Conservation (phyloP, 2,329 filamentous ascomycete genomes). For the Diaporthe nobilis region DNA sequence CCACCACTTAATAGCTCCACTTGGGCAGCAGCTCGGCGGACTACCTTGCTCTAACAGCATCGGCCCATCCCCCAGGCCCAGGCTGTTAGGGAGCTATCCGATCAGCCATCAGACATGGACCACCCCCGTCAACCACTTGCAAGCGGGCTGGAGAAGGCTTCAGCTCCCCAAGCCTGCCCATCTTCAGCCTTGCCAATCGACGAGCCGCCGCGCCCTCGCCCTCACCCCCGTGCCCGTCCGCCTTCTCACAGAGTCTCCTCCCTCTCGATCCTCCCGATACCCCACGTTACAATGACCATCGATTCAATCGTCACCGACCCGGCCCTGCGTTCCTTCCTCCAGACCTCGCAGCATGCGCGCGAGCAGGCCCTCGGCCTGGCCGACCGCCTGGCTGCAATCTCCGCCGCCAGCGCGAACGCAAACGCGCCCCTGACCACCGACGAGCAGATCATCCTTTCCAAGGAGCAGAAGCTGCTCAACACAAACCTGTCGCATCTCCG, state of each 20-base stretch:
- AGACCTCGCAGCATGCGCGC: slow-evolving; percentile 80
- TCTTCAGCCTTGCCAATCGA: slow-evolving; percentile 23
- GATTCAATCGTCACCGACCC: slow-evolving; percentile 74
- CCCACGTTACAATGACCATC: slow-evolving; percentile 61
- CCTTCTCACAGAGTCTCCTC: background rate
- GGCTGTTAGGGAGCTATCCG: background rate
- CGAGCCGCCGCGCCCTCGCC: background rate
- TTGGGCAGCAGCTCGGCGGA: background rate
- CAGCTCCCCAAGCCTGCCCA: background rate
- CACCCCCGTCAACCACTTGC: background rate
- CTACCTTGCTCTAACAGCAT: background rate
- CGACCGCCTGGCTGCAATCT: slow-evolving; percentile 62
- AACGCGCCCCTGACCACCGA: slow-evolving; percentile 57
- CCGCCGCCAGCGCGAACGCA: slow-evolving; percentile 49
- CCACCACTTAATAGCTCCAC: background rate
- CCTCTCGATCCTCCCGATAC: slow-evolving; percentile 18
- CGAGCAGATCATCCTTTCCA: slow-evolving; percentile 73
- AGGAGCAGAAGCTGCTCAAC: slow-evolving; percentile 84
- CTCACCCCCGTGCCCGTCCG: background rate
- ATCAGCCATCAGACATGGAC: slow-evolving; percentile 16
- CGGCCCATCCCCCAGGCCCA: background rate
- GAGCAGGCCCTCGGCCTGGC: slow-evolving; percentile 79
- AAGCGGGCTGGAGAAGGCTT: background rate
- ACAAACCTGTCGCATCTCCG: slow-evolving; percentile 85
- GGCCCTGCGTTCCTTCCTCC: slow-evolving; percentile 76